Evolutionary conservation across 495 filamentous ascomycete species (phyloP).

Genomic region (Symbiotaphrina buchneri): DNA sequence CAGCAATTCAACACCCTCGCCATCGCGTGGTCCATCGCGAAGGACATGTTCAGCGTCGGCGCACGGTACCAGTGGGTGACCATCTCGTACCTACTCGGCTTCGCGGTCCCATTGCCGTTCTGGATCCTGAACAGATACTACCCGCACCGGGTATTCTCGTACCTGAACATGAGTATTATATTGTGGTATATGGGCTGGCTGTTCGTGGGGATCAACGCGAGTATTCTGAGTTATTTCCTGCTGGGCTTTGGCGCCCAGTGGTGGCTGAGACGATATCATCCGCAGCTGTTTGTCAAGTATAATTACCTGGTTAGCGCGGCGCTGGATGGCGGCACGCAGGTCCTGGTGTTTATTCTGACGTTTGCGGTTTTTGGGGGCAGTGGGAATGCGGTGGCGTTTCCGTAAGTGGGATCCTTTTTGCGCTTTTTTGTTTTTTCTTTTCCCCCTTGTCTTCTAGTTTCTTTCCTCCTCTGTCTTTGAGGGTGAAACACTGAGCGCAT

Average conservation of each 20-base stretch:
- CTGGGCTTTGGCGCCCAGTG: conserved; percentile 25
- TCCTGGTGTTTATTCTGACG: conserved; percentile 29
- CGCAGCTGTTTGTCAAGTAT: conserved; percentile 30
- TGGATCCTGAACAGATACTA: conserved; percentile 10
- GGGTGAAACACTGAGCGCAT: too few species aligned
- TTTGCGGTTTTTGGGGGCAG: conserved; percentile 33
- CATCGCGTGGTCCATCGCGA: conserved; percentile 20
- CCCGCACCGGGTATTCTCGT: conserved; percentile 7
- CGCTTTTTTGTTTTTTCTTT: too few species aligned
- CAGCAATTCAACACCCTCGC: conserved; percentile 18
- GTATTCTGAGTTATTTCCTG: conserved; percentile 14
- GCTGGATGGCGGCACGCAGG: conserved; percentile 27
- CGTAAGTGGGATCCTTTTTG: too few species aligned
- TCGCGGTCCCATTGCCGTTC: conserved; percentile 15
- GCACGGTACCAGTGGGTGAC: conserved; percentile 16
- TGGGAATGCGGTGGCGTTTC: conserved; percentile 11
- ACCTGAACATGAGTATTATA: conserved; percentile 15
- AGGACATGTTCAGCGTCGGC: conserved; percentile 17
- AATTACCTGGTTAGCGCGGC: conserved; percentile 31
- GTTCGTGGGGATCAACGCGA: conserved; percentile 16
- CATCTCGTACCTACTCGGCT: conserved; percentile 13
- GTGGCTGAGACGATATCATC: conserved; percentile 25
- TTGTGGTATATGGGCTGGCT: conserved; percentile 14
- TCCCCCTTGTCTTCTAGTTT: too few species aligned
- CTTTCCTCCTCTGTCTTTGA: too few species aligned